phyloP scores from a whole-genome alignment of 192 early-diverging fungal species.

The Lobosporangium transversale region DNA sequence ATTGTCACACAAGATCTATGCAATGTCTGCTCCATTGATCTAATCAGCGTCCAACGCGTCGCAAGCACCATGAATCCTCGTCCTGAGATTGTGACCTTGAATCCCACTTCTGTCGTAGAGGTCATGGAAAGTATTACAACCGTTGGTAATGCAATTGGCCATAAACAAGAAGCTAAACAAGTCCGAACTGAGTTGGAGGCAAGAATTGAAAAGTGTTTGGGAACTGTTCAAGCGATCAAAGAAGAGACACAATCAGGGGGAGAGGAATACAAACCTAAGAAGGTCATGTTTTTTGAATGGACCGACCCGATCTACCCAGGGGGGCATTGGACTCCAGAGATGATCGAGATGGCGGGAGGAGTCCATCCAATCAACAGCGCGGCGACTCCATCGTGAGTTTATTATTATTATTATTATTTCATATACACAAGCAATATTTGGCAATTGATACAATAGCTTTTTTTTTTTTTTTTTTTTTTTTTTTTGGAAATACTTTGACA shows the following conservation, averaged over 20 bases:
- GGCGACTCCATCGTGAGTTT: slow-evolving; percentile 57
- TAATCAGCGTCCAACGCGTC: slow-evolving; percentile 58
- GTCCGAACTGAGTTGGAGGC: slow-evolving; percentile 30
- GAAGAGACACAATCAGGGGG: background rate
- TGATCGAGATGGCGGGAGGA: slow-evolving; percentile 58
- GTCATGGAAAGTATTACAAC: slow-evolving; percentile 58
- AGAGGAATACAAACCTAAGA: slow-evolving; percentile 31
- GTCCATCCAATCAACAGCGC: slow-evolving; percentile 56
- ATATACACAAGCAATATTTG: no score
- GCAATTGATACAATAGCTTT: no score
- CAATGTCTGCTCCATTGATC: slow-evolving; percentile 63
- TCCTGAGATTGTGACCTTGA: slow-evolving; percentile 49
- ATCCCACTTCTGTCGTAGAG: slow-evolving; percentile 53
- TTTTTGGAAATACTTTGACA: no score
- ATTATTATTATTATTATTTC: no score
- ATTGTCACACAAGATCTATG: slow-evolving; percentile 67
- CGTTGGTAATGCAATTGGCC: slow-evolving; percentile 54
- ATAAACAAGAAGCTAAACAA: slow-evolving; percentile 30
- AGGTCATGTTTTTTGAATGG: slow-evolving; percentile 63
- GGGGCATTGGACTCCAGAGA: slow-evolving; percentile 65
- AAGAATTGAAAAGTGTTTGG: slow-evolving; percentile 48
- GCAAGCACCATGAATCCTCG: slow-evolving; percentile 58
- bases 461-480: no score
- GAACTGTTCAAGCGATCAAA: slow-evolving; percentile 12
- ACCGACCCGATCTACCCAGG: slow-evolving; percentile 60